phyloP scores from a whole-genome alignment of 2,329 filamentous ascomycete genomes.

The Penicillium vulpinum region DNA sequence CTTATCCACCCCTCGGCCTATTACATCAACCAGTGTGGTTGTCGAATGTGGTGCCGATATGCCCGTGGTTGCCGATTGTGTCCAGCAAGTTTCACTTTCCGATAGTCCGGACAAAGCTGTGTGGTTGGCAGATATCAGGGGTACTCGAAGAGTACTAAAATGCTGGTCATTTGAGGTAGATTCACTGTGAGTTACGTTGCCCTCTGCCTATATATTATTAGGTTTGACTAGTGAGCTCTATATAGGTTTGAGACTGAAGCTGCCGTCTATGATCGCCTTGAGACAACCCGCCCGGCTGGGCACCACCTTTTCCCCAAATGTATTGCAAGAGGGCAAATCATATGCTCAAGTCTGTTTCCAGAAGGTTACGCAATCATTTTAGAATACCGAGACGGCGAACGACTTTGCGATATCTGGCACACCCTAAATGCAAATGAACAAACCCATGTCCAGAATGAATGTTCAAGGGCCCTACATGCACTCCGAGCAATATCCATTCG shows the following conservation, averaged over 20 bases:
- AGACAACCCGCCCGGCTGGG: background rate
- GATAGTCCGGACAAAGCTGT: background rate
- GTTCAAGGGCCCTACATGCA: background rate
- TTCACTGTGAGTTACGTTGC: background rate
- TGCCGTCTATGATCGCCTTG: background rate
- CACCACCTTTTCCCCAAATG: background rate
- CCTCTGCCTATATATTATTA: background rate
- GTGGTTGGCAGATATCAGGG: background rate
- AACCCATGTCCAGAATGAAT: background rate
- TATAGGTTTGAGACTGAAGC: background rate
- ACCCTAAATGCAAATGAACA: background rate
- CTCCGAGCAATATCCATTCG: conserved; percentile 2
- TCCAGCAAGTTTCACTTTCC: background rate
- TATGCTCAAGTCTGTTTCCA: conserved; percentile 2
- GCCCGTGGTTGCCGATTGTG: background rate
- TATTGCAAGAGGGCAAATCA: background rate
- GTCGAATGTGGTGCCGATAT: too few relatives aligned
- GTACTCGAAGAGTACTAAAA: background rate
- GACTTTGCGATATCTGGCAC: background rate
- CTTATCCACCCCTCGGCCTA: too few relatives aligned
- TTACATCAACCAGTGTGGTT: too few relatives aligned
- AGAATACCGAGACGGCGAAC: background rate
- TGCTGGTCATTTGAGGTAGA: background rate
- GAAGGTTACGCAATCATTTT: background rate
- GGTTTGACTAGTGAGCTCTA: background rate